Conservation (phyloP, 2,329 filamentous ascomycete species). For the Botryotinia narcissicola region DNA sequence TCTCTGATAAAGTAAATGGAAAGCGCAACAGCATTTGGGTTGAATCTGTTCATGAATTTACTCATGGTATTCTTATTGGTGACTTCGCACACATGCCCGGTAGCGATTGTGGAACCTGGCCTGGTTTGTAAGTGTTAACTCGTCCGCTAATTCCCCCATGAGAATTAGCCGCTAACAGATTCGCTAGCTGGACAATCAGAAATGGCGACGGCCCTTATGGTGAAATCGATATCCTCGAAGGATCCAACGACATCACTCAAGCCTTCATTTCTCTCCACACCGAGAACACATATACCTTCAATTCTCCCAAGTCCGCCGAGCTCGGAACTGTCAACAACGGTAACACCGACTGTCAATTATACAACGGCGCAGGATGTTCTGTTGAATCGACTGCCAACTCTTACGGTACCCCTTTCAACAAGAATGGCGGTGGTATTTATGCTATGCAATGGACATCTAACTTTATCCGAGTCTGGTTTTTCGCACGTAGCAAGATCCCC, state of each 20-base stretch:
- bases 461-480: slow-evolving; percentile 51
- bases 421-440: slow-evolving; percentile 48
- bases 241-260: slow-evolving; percentile 52
- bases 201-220: slow-evolving; percentile 29
- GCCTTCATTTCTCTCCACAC: slow-evolving; percentile 30
- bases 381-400: slow-evolving; percentile 40
- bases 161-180: not conserved
- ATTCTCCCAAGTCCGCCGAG: slow-evolving; percentile 20
- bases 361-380: slow-evolving; percentile 44
- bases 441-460: slow-evolving; percentile 55
- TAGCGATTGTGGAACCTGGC: slow-evolving; percentile 72
- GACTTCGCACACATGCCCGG: slow-evolving; percentile 72
- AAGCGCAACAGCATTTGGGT: slow-evolving; percentile 61
- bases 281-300: slow-evolving; percentile 25
- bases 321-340: slow-evolving; percentile 38
- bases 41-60: slow-evolving; percentile 60
- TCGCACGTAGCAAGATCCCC: slow-evolving; percentile 67
- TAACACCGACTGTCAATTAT: slow-evolving; percentile 40
- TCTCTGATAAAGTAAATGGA: slow-evolving; percentile 37
- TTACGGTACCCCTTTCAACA: slow-evolving; percentile 33
- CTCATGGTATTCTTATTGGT: slow-evolving; percentile 65
- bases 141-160: slow-evolving; percentile 4
- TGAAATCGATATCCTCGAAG: slow-evolving; percentile 44
- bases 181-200: slow-evolving; percentile 29
- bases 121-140: slow-evolving; percentile 51